These are phyloP conservation scores for Coniochaeta ligniaria DNA, from an alignment of 2,329 filamentous ascomycete genomes.

Conservation along the genomic window DNA sequence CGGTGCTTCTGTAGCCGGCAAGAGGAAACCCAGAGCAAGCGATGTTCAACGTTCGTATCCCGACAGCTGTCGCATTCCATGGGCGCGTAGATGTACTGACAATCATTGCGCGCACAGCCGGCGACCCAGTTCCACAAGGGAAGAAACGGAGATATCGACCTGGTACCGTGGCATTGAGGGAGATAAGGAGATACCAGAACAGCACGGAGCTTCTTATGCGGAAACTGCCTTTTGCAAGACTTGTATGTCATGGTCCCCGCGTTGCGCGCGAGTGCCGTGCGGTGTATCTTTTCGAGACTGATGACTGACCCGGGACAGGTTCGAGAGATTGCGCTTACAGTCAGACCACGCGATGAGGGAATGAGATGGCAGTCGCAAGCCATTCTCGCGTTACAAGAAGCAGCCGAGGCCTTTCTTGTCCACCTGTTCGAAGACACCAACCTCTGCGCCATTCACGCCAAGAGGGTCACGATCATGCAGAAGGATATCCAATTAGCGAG, in stretches of 20 bases:
- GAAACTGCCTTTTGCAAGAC: slow-evolving; percentile 72
- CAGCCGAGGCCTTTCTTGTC: slow-evolving; percentile 91
- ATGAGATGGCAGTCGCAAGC: slow-evolving; percentile 96
- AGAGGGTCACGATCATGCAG: slow-evolving; percentile 94
- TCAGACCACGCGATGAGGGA: slow-evolving; percentile 56
- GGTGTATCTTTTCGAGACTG: not conserved
- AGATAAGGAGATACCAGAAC: slow-evolving; percentile 87
- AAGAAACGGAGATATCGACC: slow-evolving; percentile 62
- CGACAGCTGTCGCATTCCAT: not conserved
- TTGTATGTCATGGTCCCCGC: slow-evolving; percentile 39
- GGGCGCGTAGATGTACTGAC: not conserved
- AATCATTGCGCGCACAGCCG: slow-evolving; percentile 42
- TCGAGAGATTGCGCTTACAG: slow-evolving; percentile 64
- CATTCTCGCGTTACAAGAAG: slow-evolving; percentile 88
- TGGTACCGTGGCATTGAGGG: slow-evolving; percentile 80
- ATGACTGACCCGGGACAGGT: slow-evolving; percentile 31
- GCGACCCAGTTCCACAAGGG: slow-evolving; percentile 61
- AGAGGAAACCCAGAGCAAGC: slow-evolving; percentile 25
- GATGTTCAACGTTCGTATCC: slow-evolving; percentile 30
- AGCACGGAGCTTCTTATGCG: slow-evolving; percentile 79
- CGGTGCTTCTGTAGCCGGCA: slow-evolving; percentile 2
- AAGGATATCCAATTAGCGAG: slow-evolving; percentile 94
- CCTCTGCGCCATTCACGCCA: slow-evolving; percentile 92
- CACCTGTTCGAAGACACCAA: slow-evolving; percentile 97
- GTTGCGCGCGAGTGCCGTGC: not conserved